Evolutionary conservation across 352 stramenopile genomes (phyloP).

Genomic region (Globisporangium acanthophoron): DNA sequence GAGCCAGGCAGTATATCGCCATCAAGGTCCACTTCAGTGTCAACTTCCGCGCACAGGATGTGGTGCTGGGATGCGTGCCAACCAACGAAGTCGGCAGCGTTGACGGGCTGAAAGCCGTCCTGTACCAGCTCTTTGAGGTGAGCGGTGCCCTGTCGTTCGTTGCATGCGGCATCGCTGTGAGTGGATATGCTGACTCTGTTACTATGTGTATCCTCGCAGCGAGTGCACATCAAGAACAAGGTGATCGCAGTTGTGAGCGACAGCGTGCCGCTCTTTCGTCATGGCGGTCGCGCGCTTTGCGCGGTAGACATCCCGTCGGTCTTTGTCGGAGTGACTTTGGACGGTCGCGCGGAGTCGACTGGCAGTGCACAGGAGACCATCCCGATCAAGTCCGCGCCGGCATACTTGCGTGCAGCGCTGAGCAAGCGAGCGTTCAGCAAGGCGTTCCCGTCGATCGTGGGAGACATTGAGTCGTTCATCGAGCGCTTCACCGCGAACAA

Average conservation of each 20-base stretch:
- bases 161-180: not conserved
- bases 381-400: constrained; percentile 48
- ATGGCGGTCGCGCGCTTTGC: constrained; percentile 19
- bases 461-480: constrained; percentile 49
- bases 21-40: constrained; percentile 75
- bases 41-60: constrained; percentile 63
- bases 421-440: constrained; percentile 43
- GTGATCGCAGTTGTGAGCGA: constrained; percentile 57
- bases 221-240: constrained; percentile 69
- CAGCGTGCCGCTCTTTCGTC: constrained; percentile 33
- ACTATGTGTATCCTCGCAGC: constrained; percentile 8
- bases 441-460: constrained; percentile 47
- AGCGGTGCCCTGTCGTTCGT: not conserved
- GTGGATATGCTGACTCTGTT: not conserved
- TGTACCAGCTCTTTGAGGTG: constrained; percentile 60
- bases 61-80: constrained; percentile 49
- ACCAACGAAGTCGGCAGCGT: constrained; percentile 34
- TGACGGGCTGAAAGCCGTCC: constrained; percentile 34
- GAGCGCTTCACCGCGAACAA: constrained; percentile 28
- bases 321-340: constrained; percentile 51
- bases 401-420: constrained; percentile 49
- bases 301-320: constrained; percentile 44
- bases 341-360: constrained; percentile 31
- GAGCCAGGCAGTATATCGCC: constrained; percentile 47
- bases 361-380: constrained; percentile 44